Conservation (phyloP, 805 yeast species). For the Brettanomyces nanus region DNA sequence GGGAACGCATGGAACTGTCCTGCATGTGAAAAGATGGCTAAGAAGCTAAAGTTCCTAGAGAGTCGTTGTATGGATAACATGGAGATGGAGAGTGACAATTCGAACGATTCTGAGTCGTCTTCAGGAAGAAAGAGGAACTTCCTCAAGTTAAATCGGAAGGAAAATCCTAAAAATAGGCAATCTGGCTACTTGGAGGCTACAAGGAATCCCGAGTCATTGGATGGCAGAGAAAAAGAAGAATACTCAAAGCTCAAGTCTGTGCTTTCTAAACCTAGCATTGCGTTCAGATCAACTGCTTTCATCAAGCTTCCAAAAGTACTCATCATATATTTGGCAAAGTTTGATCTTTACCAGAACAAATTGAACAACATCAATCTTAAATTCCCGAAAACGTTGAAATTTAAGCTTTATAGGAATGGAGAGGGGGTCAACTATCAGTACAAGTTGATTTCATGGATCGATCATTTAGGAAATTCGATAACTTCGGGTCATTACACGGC, state of each 20-base stretch:
- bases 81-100: neutral
- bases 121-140: constrained; percentile 22
- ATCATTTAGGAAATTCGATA: constrained; percentile 56
- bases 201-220: constrained; percentile 9
- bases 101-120: neutral
- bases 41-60: constrained; percentile 9
- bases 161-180: constrained; percentile 7
- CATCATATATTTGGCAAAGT: constrained; percentile 25
- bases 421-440: constrained; percentile 30
- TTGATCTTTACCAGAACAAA: constrained; percentile 24
- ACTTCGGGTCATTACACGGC: constrained; percentile 75
- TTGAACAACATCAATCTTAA: constrained; percentile 16
- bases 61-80: constrained; percentile 4
- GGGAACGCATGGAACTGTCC: constrained; percentile 87
- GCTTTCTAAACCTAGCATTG: constrained; percentile 20
- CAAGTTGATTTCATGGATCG: constrained; percentile 53
- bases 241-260: constrained; percentile 13
- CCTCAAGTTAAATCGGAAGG: constrained; percentile 14
- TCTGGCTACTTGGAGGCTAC: constrained; percentile 8
- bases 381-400: constrained; percentile 19
- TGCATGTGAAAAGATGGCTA: constrained; percentile 38
- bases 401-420: constrained; percentile 35
- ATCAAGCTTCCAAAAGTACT: constrained; percentile 28
- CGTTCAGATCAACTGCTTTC: constrained; percentile 23
- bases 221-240: constrained; percentile 14